Evolutionary conservation across 83 land plant genomes (phyloP).

Genomic region (Thuja plicata): DNA sequence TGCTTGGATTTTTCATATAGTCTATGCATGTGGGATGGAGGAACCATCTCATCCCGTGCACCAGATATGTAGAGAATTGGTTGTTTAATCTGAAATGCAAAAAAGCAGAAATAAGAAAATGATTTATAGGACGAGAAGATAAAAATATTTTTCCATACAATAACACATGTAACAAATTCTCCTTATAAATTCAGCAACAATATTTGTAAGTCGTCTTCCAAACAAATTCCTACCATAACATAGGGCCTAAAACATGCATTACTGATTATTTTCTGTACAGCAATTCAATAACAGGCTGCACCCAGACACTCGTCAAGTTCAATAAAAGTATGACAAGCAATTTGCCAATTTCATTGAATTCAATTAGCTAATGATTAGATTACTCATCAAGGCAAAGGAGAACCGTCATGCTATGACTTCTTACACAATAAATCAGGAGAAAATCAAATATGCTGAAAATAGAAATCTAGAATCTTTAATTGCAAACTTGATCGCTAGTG

Average conservation of each 20-base stretch:
- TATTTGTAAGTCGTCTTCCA: not conserved
- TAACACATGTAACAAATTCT: not conserved
- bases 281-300: not conserved
- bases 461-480: not conserved
- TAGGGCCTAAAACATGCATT: not conserved
- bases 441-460: not conserved
- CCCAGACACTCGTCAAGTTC: not conserved
- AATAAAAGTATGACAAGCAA: not conserved
- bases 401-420: not conserved
- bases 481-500: not conserved
- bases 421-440: not conserved
- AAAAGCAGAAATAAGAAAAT: not conserved
- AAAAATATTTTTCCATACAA: not conserved
- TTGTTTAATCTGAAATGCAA: conserved; percentile 61
- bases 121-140: not conserved
- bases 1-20: conserved; percentile 72
- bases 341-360: not conserved
- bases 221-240: not conserved
- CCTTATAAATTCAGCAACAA: not conserved
- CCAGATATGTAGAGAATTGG: conserved; percentile 96
- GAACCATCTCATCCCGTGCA: conserved; percentile 95
- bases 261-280: not conserved
- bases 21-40: conserved; percentile 84
- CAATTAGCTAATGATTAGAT: not conserved
- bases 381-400: not conserved